Evolutionary conservation across 805 yeast genomes (phyloP).

Genomic region (Jamesozyma spencerorum): DNA sequence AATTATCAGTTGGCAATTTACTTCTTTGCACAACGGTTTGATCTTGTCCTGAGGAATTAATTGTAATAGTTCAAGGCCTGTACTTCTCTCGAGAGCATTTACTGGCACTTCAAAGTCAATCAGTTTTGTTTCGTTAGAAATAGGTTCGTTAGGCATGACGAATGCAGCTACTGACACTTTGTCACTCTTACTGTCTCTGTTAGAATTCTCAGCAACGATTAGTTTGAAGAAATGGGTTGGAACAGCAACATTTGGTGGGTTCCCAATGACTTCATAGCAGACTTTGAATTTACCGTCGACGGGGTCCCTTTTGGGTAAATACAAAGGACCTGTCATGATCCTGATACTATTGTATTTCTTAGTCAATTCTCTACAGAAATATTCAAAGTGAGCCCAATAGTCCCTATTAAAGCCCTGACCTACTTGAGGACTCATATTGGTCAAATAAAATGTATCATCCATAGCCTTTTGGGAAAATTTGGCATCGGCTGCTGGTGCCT

Average conservation of each 20-base stretch:
- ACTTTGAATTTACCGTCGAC: constrained; percentile 79
- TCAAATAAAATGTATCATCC: constrained; percentile 86
- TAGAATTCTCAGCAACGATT: constrained; percentile 68
- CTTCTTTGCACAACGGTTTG: constrained; percentile 68
- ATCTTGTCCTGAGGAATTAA: constrained; percentile 49
- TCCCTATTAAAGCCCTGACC: constrained; percentile 97
- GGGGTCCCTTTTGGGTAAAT: constrained; percentile 65
- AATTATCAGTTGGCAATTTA: constrained; percentile 68
- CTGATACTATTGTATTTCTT: constrained; percentile 64
- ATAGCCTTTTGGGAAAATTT: constrained; percentile 82
- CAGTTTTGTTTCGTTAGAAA: constrained; percentile 62
- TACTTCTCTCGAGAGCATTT: constrained; percentile 77
- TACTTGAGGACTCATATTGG: constrained; percentile 94
- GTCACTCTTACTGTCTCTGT: constrained; percentile 26
- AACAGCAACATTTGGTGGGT: constrained; percentile 93
- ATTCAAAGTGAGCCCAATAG: constrained; percentile 95
- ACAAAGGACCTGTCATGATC: constrained; percentile 88
- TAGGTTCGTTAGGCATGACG: constrained; percentile 81
- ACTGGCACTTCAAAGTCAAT: constrained; percentile 77
- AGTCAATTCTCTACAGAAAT: constrained; percentile 73
- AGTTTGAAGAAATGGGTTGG: constrained; percentile 96
- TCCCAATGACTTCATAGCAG: constrained; percentile 85
- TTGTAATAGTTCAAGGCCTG: constrained; percentile 75
- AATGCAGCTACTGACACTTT: constrained; percentile 77
- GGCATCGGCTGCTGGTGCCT: constrained; percentile 97